Evolutionary conservation across 768 basidiomycete genomes (phyloP), one percentile per base, ranked within the genome.

Genomic region (Aureoboletus auriporus): DNA sequence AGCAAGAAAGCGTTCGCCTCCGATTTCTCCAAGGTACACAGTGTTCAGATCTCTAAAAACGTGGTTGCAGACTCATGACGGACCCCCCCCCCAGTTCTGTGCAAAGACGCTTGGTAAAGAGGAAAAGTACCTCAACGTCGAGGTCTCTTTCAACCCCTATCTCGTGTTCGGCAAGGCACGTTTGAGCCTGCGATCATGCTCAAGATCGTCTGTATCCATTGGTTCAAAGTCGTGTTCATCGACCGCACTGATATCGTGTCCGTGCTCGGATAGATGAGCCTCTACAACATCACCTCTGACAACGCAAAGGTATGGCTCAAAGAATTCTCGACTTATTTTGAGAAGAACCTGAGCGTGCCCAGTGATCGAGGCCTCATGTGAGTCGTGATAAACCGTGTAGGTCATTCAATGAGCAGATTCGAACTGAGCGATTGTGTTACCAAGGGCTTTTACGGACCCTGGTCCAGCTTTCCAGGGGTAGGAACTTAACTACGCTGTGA

Each of bases 121-220:
- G 0, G 77, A 82, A 56, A 28, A 49, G 12, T 72, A 75, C 53
- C 79, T 88, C 54, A 70, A 74, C n/a, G 68, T 79, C 52, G 72
- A 74, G 53, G 74, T 81, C 55, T 70, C 63, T 10, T 73, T 82
- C 69, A 80, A 82, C 54, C 80, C 86, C 45, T 72, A 70, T 31
- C 72, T 86, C 50, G 74, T 80, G 4, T 86, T 80, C 57, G 70
- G 54, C n/a, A n/a, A 16, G 85, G 84, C 12, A 77, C 77, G 5
- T 77, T 84, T 45, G 84, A 86, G 13, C 85, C 85, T 16, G 80
- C 84, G 4, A 77, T 84, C 65, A 68, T 76, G 42, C 66, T 88
- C 45, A 65, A 62, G 39, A 67, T 84, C 50, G 86, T 88, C 50
- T 45, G 84, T 71, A n/a, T 37, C 1, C 11, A 6, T 6, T 29